phyloP scores from a whole-genome alignment of 352 stramenopile species.

The Salisapilia sapeloensis region DNA sequence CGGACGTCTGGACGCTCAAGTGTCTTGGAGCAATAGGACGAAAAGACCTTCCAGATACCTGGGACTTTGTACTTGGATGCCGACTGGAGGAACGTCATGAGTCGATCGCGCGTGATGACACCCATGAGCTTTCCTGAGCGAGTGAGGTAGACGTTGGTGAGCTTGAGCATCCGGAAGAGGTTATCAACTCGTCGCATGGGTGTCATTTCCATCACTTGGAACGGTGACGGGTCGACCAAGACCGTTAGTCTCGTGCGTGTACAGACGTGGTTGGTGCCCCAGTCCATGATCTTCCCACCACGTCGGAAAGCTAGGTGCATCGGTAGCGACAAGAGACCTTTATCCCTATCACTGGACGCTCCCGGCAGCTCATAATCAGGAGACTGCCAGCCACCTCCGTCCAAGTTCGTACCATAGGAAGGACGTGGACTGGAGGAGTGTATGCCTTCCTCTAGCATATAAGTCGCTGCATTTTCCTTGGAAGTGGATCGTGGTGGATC shows the following conservation, averaged over 20 bases:
- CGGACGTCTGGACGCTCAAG: no score
- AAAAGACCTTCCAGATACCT: slow-evolving; percentile 4
- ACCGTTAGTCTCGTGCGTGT: slow-evolving; percentile 47
- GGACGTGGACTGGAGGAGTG: no score
- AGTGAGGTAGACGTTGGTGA: slow-evolving; percentile 80
- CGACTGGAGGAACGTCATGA: slow-evolving; percentile 71
- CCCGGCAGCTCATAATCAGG: no score
- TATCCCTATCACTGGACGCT: no score
- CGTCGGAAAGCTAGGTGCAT: slow-evolving; percentile 56
- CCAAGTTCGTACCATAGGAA: no score
- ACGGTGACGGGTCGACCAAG: slow-evolving; percentile 56
- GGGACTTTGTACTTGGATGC: slow-evolving; percentile 41
- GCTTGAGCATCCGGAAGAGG: slow-evolving; percentile 80
- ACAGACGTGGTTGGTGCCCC: slow-evolving; percentile 49
- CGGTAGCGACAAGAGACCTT: no score
- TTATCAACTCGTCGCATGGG: slow-evolving; percentile 68
- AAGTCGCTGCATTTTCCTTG: neutral
- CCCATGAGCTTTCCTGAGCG: slow-evolving; percentile 60
- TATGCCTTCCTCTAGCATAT: slow-evolving; percentile 17
- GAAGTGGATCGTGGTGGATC: neutral
- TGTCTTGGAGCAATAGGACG: neutral
- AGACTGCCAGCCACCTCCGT: no score
- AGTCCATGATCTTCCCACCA: slow-evolving; percentile 61
- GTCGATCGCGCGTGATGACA: slow-evolving; percentile 51
- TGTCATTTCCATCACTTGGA: slow-evolving; percentile 75